phyloP scores from a whole-genome alignment of 768 basidiomycete genomes.

The Boletus bicolor region DNA sequence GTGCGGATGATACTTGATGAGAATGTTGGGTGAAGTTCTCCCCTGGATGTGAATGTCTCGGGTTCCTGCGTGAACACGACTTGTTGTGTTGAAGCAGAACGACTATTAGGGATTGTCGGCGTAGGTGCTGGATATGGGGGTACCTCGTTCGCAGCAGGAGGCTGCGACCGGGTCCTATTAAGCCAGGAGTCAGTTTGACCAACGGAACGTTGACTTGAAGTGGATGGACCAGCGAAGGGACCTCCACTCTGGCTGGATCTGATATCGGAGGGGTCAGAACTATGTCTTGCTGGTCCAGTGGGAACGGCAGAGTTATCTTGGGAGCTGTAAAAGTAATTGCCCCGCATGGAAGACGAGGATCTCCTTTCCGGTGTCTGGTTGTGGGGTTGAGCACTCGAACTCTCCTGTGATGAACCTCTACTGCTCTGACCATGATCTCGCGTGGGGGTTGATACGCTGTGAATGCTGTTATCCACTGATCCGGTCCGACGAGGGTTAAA shows the following conservation, averaged over 20 bases:
- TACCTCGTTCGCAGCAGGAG: conserved; percentile 12
- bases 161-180: conserved; percentile 24
- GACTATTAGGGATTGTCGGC: conserved; percentile 14
- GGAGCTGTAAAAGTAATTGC: conserved; percentile 15
- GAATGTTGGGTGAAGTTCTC: conserved; percentile 63
- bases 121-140: conserved; percentile 31
- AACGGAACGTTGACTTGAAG: conserved; percentile 15
- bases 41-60: conserved; percentile 49
- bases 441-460: conserved; percentile 12
- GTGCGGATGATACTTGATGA: conserved; percentile 67
- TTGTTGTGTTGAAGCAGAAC: conserved; percentile 13
- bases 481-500: conserved; percentile 22
- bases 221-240: conserved; percentile 13
- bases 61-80: conserved; percentile 24
- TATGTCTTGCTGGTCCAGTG: conserved; percentile 22
- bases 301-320: conserved; percentile 17
- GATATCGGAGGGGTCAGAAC: conserved; percentile 22
- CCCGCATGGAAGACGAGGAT: conserved; percentile 5
- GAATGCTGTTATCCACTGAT: conserved; percentile 19
- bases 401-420: conserved; percentile 13
- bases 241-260: conserved; percentile 9
- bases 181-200: conserved; percentile 15
- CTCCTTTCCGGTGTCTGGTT: conserved; percentile 24
- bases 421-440: conserved; percentile 24
- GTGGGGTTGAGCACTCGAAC: conserved; percentile 12